Conservation (phyloP, 106 monocot species). For the Gastrodia elata region DNA sequence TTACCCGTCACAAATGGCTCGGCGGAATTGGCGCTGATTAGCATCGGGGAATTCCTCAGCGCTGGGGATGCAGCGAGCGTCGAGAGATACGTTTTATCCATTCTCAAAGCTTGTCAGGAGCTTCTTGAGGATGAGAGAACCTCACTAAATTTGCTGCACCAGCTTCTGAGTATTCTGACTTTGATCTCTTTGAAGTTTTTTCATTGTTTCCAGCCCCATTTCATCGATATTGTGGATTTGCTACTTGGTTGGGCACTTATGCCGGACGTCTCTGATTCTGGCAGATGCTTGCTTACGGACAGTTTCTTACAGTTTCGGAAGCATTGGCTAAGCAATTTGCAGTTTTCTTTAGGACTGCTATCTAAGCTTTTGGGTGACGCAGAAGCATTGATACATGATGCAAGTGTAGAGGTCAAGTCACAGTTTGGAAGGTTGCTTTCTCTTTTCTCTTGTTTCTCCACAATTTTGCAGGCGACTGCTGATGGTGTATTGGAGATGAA, state of each 20-base stretch:
- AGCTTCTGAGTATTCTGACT: slow-evolving; percentile 47
- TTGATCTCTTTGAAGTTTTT: slow-evolving; percentile 60
- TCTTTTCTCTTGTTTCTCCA: slow-evolving; percentile 80
- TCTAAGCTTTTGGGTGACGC: slow-evolving; percentile 88
- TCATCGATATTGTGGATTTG: slow-evolving; percentile 77
- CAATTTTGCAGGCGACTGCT: slow-evolving; percentile 63
- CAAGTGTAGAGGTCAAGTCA: slow-evolving; percentile 17
- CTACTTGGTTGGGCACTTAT: slow-evolving; percentile 95
- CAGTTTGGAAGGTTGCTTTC: slow-evolving; percentile 49
- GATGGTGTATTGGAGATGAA: slow-evolving; percentile 49
- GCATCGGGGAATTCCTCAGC: slow-evolving; percentile 56
- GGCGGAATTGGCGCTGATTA: slow-evolving; percentile 47
- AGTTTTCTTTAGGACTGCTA: slow-evolving; percentile 66
- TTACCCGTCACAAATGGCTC: slow-evolving; percentile 21
- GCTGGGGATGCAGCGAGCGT: slow-evolving; percentile 28
- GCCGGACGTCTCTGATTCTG: slow-evolving; percentile 67
- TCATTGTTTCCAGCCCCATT: slow-evolving; percentile 73
- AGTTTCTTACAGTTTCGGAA: slow-evolving; percentile 72
- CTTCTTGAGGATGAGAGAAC: slow-evolving; percentile 96
- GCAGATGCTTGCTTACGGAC: slow-evolving; percentile 47
- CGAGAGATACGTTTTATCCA: slow-evolving; percentile 42
- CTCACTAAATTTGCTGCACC: slow-evolving; percentile 49
- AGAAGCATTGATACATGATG: slow-evolving; percentile 73
- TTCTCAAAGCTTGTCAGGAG: slow-evolving; percentile 70
- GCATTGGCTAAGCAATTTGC: slow-evolving; percentile 75